Evolutionary conservation across 2,329 filamentous ascomycete genomes (phyloP).

Genomic region (Pezicula neosporulosa): DNA sequence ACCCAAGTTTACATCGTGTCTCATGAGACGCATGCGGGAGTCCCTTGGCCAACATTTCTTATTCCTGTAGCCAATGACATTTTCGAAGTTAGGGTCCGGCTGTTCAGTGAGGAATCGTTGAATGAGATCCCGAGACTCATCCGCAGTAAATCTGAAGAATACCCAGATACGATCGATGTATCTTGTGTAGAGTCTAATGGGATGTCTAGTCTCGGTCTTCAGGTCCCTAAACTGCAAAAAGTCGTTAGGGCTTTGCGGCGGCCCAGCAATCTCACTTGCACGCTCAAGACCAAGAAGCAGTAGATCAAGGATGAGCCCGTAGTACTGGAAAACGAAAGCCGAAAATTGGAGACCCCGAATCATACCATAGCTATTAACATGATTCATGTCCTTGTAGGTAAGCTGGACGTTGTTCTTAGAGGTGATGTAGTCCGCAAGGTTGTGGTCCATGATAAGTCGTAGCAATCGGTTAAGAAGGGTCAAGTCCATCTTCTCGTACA

Average conservation of each 20-base stretch:
- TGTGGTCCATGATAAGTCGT: constrained; percentile 98
- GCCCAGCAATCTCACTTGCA: constrained; percentile 96
- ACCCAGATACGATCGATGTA: constrained; percentile 99
- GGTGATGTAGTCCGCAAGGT: constrained; percentile 97
- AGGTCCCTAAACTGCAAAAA: constrained; percentile 96
- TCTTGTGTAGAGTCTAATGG: constrained; percentile 93
- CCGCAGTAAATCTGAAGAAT: constrained; percentile 88
- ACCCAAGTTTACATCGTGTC: constrained; percentile 96
- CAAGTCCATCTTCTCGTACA: constrained; percentile 98
- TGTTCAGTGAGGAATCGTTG: constrained; percentile 98
- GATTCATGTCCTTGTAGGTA: constrained; percentile 99
- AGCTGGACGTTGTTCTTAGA: constrained; percentile 99
- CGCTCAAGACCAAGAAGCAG: constrained; percentile 88
- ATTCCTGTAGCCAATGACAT: constrained; percentile 97
- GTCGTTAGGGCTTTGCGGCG: constrained; percentile 90
- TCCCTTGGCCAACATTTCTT: constrained; percentile 99
- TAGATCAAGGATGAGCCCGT: constrained; percentile 91
- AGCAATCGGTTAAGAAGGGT: constrained; percentile 92
- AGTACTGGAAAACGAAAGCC: constrained; percentile 98
- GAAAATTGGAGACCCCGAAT: constrained; percentile 98
- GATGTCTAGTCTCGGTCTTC: constrained; percentile 87
- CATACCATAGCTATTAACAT: constrained; percentile 98
- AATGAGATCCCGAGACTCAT: constrained; percentile 93
- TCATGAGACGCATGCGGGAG: constrained; percentile 96
- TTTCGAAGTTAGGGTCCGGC: constrained; percentile 98